Evolutionary conservation across 2,329 filamentous ascomycete genomes (phyloP).

Genomic region (Ceratocystis ficicola): DNA sequence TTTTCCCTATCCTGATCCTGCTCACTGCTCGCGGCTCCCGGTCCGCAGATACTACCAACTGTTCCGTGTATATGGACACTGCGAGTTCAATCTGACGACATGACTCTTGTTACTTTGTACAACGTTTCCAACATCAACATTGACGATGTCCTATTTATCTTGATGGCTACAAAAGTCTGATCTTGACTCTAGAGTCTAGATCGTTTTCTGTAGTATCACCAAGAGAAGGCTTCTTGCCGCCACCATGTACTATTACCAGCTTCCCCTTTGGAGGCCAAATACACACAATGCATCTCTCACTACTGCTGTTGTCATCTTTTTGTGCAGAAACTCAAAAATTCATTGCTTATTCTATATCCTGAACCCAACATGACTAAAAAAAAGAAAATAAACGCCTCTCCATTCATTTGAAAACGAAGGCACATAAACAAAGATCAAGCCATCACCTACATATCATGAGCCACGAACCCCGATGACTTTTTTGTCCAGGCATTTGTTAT

Average conservation of each 20-base stretch:
- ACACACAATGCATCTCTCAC: not conserved
- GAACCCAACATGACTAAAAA: slow-evolving; percentile 16
- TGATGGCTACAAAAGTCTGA: not conserved
- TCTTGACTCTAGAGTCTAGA: not conserved
- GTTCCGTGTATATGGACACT: not conserved
- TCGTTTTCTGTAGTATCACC: not conserved
- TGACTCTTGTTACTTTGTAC: not conserved
- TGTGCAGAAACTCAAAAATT: slow-evolving; percentile 15
- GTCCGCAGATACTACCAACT: slow-evolving; percentile 3
- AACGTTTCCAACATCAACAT: not conserved
- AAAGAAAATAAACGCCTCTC: slow-evolving; percentile 17
- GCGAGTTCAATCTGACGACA: not conserved
- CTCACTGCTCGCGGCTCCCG: slow-evolving; percentile 1
- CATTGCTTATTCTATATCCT: slow-evolving; percentile 21
- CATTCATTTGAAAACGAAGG: slow-evolving; percentile 1
- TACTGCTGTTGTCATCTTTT: not conserved
- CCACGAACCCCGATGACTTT: not conserved
- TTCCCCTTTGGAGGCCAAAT: not conserved
- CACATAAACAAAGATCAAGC: slow-evolving; percentile 16
- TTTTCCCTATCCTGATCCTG: slow-evolving; percentile 3
- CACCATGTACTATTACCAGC: slow-evolving; percentile 13
- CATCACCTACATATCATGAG: slow-evolving; percentile 10
- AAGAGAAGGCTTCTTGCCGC: not conserved
- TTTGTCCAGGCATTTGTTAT: not conserved
- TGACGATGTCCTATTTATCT: not conserved